Evolutionary conservation across 192 early-diverging fungal species (phyloP), one percentile per base, ranked within the genome.

Genomic region (Phycomyces nitens): DNA sequence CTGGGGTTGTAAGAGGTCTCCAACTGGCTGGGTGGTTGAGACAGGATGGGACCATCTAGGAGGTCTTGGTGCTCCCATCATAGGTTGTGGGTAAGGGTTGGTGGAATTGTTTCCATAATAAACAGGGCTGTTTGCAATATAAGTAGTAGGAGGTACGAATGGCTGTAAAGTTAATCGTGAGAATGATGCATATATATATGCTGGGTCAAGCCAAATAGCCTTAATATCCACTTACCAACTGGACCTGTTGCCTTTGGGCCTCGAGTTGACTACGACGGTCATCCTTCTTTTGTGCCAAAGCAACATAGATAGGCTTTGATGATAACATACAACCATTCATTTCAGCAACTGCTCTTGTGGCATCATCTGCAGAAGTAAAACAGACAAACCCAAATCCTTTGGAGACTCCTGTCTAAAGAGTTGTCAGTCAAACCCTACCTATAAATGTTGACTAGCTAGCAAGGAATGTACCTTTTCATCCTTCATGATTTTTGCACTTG

Each of bases 371-470:
- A 22, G 86, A 79, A 41, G 88, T 85, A 83, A 92, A 96, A 81
- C 94, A 96, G 23, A 96, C 94, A 75, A 96, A 96, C n/a, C 94
- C 94, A 68, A 96, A 96, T 14, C 92, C 92, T 69, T 90, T 88
- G 61, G 89, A 90, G n/a, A 50, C 0, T 21, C 54, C 57, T 64
- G 66, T 68, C 66, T 60, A 60, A 15, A 18, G 14, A 53, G 0
- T 26, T 44, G 14, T 53, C 9, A 62, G 9, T 54, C 20, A 55
- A 47, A 38, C 40, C 44, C 11, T 40, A 23, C 4, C 11, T 40
- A 58, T 47, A 29, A 29, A 23, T 21, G n/a, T 56, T n/a, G n/a
- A n/a, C n/a, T n/a, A n/a, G n/a, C n/a, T n/a, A n/a, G n/a, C n/a
- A 21, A 2, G 16, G 2, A n/a, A 8, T 52, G 69, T 55, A 79